Base-by-base conservation (phyloP, 345 rosid genomes). In the Eucalyptus tenuipes region DNA sequence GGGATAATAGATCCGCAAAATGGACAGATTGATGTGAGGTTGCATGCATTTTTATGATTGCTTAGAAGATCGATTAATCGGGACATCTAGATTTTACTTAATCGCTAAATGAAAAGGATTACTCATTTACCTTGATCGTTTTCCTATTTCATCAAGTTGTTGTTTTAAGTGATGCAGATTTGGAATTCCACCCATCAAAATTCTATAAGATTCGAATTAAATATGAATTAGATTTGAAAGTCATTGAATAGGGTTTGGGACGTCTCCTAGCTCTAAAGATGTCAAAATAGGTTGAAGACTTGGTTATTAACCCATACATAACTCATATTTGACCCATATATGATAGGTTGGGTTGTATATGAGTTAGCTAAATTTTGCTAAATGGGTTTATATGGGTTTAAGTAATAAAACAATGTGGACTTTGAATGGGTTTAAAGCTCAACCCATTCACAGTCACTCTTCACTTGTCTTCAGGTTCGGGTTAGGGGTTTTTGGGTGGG, bases 221-320 rank as follows among this genome's bases (percentile, higher is more conserved):
- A 59, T 5, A 27, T 27, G 31, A 29, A 59, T 12, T 12, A 12
- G 2, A 59, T 12, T 27, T 29, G n/a, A 27, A 59, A 59, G 16
- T 59, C n/a, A 7, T 29, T 11, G 5, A 11, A 12, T 2, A 27
- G 1, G 68, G 15, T 59, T 16, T 3, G 31, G 66, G 66, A 27
- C 0, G 1, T 12, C 7, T 12, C 0, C 2, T 6, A 59, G 7
- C 66, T 11, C 68, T 29, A 55, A 24, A 4, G 13, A 25, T 55
- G 61, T 24, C 29, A 55, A 55, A 55, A 55, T 22, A 11, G 29
- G 27, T 55, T 4, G 61, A 55, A 20, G 29, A 4, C 13, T 0
- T 24, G 0, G 9, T 55, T 55, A 24, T 52, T 55, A 22, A 55
- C 12, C 0, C 2, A 55, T 55, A 22, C 3, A 55, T 22, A 52